Conservation (phyloP, 2,329 filamentous ascomycete species). For the Fusarium neocosmosporiellum region DNA sequence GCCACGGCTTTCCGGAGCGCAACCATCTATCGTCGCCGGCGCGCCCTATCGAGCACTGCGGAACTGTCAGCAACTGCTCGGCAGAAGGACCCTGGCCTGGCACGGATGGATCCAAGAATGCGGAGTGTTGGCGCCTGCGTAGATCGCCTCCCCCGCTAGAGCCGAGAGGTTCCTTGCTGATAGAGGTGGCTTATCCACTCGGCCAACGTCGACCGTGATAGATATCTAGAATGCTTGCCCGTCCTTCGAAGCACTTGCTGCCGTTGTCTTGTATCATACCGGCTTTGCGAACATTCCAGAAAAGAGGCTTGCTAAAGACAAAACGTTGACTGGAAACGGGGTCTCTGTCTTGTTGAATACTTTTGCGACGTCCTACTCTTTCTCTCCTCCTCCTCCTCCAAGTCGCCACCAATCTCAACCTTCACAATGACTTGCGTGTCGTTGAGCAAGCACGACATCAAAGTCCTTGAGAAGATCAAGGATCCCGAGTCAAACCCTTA, state of each 20-base stretch:
- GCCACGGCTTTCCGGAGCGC: slow-evolving; percentile 26
- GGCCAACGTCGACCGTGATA: slow-evolving; percentile 12
- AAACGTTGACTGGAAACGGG: neutral
- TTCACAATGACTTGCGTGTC: slow-evolving; percentile 58
- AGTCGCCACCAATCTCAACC: slow-evolving; percentile 19
- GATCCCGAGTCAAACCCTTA: slow-evolving; percentile 73
- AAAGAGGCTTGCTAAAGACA: slow-evolving; percentile 2
- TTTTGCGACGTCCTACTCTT: neutral
- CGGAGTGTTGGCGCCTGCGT: slow-evolving; percentile 11
- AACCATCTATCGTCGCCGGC: slow-evolving; percentile 10
- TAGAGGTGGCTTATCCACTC: slow-evolving; percentile 25
- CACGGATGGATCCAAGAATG: slow-evolving; percentile 11
- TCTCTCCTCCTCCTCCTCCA: neutral
- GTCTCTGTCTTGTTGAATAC: slow-evolving; percentile 9
- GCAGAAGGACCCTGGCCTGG: slow-evolving; percentile 21
- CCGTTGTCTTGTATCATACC: slow-evolving; percentile 19
- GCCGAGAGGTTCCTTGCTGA: slow-evolving; percentile 27
- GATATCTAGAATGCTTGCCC: slow-evolving; percentile 27
- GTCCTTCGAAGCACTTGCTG: slow-evolving; percentile 10
- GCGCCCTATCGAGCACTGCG: slow-evolving; percentile 27
- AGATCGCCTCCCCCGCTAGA: slow-evolving; percentile 27
- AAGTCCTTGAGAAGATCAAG: slow-evolving; percentile 74
- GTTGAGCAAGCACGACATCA: slow-evolving; percentile 69
- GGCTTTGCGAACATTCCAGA: slow-evolving; percentile 5
- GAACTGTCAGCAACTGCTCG: slow-evolving; percentile 32